Evolutionary conservation across 78 protist species (phyloP).

Genomic region (Speleostelium caveatum): DNA sequence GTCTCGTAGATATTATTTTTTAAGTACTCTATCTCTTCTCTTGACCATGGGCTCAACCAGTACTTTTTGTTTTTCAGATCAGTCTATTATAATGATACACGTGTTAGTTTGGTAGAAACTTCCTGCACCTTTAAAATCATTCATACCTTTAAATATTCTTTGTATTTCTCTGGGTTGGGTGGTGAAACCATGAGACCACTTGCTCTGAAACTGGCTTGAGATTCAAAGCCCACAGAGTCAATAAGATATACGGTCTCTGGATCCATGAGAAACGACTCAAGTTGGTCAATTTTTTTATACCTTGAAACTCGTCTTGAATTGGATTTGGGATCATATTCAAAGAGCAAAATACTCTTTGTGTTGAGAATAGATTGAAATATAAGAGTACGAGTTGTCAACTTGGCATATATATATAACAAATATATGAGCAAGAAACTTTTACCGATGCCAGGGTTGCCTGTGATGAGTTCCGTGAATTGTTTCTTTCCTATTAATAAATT

Average conservation of each 20-base stretch:
- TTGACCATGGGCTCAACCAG: constrained; percentile 23
- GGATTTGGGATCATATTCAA: too few relatives aligned
- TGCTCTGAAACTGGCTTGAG: neutral
- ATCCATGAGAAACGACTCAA: neutral
- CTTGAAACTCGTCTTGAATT: too few relatives aligned
- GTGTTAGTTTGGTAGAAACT: neutral
- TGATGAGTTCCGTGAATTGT: too few relatives aligned
- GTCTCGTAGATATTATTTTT: neutral
- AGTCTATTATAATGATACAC: neutral
- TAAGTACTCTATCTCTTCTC: neutral
- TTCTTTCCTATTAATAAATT: too few relatives aligned
- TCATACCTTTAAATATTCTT: constrained; percentile 19
- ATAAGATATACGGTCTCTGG: constrained; percentile 10
- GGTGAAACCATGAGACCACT: constrained; percentile 20
- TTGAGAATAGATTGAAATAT: too few relatives aligned
- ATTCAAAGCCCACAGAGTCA: neutral
- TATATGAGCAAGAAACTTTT: constrained; percentile 13
- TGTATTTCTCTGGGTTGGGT: constrained; percentile 29
- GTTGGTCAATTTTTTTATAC: too few relatives aligned
- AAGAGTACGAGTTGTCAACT: too few relatives aligned
- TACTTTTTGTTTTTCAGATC: neutral
- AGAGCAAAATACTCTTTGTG: too few relatives aligned
- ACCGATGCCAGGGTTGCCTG: constrained; percentile 31
- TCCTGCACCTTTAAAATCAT: too few relatives aligned
- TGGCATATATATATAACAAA: too few relatives aligned